phyloP scores from a whole-genome alignment of 176 grass and related monocot genomes.

The barley (Hordeum vulgare) region MorexV3_pseudomolecules_assembly NC_058523.1:550118203-550118702 shows the following conservation, averaged over 20 bases:
- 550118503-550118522: slow-evolving; percentile 15
- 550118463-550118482: slow-evolving; percentile 21
- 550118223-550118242: neutral
- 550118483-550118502: neutral
- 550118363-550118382: no score
- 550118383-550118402: no score
- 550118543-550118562: slow-evolving; percentile 37
- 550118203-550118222: neutral
- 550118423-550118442: no score
- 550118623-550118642: no score
- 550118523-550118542: neutral
- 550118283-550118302: neutral
- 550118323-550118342: neutral
- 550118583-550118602: slow-evolving; percentile 42
- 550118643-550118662: neutral
- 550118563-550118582: slow-evolving; percentile 45
- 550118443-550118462: neutral
- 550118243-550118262: neutral
- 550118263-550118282: neutral
- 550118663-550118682: no score
- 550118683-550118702: no score
- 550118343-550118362: no score
- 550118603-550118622: no score
- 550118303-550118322: neutral
- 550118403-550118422: no score